Percentiles rank a stretch among this genome's conserved stretches.
These are phyloP conservation scores for Colletotrichum chrysophilum DNA, from an alignment of 2,329 filamentous ascomycete genomes.

Conservation along the genomic window DNA sequence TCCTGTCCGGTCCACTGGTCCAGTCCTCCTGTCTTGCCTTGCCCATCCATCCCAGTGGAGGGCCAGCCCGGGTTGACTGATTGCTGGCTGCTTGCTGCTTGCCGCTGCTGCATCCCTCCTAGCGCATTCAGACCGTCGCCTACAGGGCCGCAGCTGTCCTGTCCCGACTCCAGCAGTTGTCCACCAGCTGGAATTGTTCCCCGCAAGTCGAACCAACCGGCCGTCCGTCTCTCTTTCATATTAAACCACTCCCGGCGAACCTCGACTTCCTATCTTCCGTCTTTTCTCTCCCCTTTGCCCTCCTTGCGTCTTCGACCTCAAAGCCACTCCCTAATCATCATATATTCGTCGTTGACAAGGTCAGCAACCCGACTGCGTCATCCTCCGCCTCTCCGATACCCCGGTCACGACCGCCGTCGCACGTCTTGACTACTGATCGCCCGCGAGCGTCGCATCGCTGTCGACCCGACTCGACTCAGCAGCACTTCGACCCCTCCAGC, in stretches of 20 bases:
- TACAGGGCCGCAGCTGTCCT: neutral
- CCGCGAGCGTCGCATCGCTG: slow-evolving; percentile 5
- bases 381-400: neutral
- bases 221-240: neutral
- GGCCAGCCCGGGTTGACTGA: neutral
- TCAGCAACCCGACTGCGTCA: neutral
- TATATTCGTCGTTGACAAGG: neutral
- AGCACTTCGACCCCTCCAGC: neutral
- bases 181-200: neutral
- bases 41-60: neutral
- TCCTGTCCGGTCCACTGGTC: neutral
- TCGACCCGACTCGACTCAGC: neutral
- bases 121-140: neutral
- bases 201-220: neutral
- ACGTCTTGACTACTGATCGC: neutral
- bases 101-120: neutral
- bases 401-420: slow-evolving; percentile 1
- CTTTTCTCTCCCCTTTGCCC: neutral
- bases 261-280: neutral
- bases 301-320: neutral
- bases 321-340: neutral
- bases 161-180: neutral
- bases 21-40: neutral
- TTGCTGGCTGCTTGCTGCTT: neutral
- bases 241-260: slow-evolving; percentile 1